Percentiles rank a stretch among this genome's conserved stretches.
Conservation (phyloP, 805 yeast genomes). For the Nakazawaea ambrosiae region DNA sequence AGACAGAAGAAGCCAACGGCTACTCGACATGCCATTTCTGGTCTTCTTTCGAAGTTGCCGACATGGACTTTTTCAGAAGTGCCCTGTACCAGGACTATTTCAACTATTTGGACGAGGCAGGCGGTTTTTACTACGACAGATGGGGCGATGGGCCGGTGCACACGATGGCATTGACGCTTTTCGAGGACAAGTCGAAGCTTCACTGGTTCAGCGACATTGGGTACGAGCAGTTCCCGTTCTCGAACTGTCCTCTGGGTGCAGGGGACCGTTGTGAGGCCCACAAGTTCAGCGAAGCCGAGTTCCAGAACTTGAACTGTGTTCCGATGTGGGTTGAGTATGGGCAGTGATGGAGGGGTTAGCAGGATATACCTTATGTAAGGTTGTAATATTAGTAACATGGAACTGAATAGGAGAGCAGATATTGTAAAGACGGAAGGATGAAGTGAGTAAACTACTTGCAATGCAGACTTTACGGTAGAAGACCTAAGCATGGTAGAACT, state of each 20-base stretch:
- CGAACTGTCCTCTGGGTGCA: conserved; percentile 34
- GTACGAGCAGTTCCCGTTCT: conserved; percentile 41
- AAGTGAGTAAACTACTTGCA: too few relatives aligned
- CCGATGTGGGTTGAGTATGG: conserved; percentile 7
- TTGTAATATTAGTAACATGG: not conserved
- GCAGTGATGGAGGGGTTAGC: not conserved
- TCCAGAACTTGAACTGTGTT: conserved; percentile 7
- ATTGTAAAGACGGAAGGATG: too few relatives aligned
- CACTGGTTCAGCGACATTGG: conserved; percentile 53
- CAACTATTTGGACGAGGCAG: conserved; percentile 57
- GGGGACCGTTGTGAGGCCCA: not conserved
- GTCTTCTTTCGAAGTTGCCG: conserved; percentile 80
- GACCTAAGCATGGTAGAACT: too few relatives aligned
- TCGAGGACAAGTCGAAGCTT: conserved; percentile 36
- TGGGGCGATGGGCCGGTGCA: conserved; percentile 57
- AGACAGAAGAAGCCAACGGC: conserved; percentile 33
- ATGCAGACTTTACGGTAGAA: too few relatives aligned
- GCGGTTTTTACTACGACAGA: conserved; percentile 78
- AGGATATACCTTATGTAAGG: too few relatives aligned
- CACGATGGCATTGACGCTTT: conserved; percentile 40
- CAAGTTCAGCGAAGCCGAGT: conserved; percentile 5
- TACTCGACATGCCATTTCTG: conserved; percentile 87
- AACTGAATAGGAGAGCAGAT: not conserved
- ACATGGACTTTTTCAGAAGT: conserved; percentile 65
- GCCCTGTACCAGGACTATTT: conserved; percentile 64